Percentiles rank a stretch among this genome's conserved stretches.
Evolutionary conservation across 75 land plant species (phyloP).

Genomic region (Picea glauca): DNA sequence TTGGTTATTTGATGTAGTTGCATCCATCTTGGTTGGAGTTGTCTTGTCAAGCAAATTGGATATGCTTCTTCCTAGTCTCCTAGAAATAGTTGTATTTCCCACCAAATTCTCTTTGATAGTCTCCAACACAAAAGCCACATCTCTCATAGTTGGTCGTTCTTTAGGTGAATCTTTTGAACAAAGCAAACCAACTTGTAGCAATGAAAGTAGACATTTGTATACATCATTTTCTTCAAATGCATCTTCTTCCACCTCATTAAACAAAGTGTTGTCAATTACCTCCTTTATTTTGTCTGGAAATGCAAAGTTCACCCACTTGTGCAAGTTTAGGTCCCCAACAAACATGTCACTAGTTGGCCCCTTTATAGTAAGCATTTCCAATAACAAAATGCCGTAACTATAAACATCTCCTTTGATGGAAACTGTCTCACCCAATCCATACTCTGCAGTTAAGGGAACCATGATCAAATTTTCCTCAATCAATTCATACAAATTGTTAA

Average conservation of each 20-base stretch:
- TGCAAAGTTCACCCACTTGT: conserved; percentile 5
- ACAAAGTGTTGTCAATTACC: not conserved
- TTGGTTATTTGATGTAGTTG: too few species aligned
- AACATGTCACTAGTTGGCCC: conserved; percentile 5
- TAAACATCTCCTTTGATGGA: conserved; percentile 19
- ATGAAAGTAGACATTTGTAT: not conserved
- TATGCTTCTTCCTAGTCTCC: not conserved
- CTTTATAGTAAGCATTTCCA: conserved; percentile 9
- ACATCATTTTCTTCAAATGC: not conserved
- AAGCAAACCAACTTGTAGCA: not conserved
- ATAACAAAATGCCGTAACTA: conserved; percentile 14
- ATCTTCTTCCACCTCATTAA: not conserved
- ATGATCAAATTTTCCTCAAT: not conserved
- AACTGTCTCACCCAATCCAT: not conserved
- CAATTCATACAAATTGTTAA: too few species aligned
- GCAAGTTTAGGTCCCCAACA: not conserved
- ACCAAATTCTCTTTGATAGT: not conserved
- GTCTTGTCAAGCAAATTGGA: too few species aligned
- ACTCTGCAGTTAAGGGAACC: not conserved
- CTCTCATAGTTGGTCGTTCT: conserved; percentile 4
- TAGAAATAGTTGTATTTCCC: not conserved
- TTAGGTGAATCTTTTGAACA: not conserved
- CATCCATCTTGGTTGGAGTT: too few species aligned
- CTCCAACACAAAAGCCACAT: not conserved
- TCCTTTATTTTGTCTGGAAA: not conserved